Base-by-base conservation (phyloP, 2,329 filamentous ascomycete species). In the Colletotrichum sp. region DNA sequence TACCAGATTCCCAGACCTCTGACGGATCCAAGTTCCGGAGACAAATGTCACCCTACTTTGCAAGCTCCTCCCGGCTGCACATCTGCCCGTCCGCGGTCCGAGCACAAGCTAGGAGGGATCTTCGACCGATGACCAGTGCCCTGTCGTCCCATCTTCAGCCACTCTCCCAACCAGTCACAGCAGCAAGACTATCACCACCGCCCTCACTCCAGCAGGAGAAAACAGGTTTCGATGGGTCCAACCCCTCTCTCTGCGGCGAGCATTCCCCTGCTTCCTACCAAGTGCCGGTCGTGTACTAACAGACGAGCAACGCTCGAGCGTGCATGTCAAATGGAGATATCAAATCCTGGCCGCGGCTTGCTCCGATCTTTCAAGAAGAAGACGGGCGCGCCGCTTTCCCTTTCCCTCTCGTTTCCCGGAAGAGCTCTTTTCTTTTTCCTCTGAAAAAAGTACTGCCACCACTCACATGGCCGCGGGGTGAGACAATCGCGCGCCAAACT, bases 171-270 rank as follows among this genome's bases (percentile, higher is more conserved):
- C 62, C 73, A 67, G 16, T 25, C 18, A 36, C 52, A 25, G 48
- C 22, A 25, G 36, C 10, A 28, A 61, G 16, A 60, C 43, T 32
- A 58, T 74, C 71, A 48, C 48, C 13, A 32, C 15, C 2, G 6
- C 30, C 43, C 43, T 32, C 32, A 43, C 13, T 65, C 18, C 32
- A 30, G n/a, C 27, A 52, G 39, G 34, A 30, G 22, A 65, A 73
- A 75, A 65, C 70, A 68, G 70, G 70, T 73, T 75, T 73, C 58
- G 28, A 65, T 27, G 73, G 73, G 56, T 12, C 64, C 58, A 28
- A 56, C 66, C 55, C 58, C 64, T 25, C 34, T 36, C 69, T 32
- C 5, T 10, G 64, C 60, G 70, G 58, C 70, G 70, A 68, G 70
- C 73, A 75, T 73, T 48, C 28, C 73, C 73, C 70, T 75, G 73